These are phyloP conservation scores for Trichoderma sp. DNA, from an alignment of 2,329 filamentous ascomycete species.

Conservation along the genomic window DNA sequence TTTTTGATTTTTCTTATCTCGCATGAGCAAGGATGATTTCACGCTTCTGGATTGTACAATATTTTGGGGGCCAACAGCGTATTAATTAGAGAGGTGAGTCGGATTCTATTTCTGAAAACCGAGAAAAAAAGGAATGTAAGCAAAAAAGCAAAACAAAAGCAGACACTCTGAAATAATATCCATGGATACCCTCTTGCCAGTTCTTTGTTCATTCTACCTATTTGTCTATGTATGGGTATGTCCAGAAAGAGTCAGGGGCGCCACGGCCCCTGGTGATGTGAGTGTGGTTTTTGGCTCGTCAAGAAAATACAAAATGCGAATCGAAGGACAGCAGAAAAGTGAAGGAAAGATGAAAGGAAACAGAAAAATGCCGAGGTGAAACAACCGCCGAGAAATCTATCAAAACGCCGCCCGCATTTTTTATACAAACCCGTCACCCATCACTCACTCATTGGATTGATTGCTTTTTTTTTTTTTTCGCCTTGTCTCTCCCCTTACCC, in stretches of 20 bases:
- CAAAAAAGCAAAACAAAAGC: neutral
- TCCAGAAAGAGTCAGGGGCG: neutral
- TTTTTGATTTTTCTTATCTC: neutral
- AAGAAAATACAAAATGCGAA: neutral
- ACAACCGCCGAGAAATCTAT: constrained; percentile 19
- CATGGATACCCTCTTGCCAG: neutral
- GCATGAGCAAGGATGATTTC: constrained; percentile 4
- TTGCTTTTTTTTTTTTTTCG: neutral
- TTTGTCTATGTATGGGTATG: constrained; percentile 1
- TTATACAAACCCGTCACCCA: constrained; percentile 16
- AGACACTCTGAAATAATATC: neutral
- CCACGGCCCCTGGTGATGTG: neutral
- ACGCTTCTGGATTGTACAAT: constrained; percentile 20
- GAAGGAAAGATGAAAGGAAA: neutral
- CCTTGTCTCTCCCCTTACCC: no score
- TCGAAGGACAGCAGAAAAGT: neutral
- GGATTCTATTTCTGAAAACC: neutral
- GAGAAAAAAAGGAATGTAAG: neutral
- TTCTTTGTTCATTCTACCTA: constrained; percentile 5
- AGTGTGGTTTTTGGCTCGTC: neutral
- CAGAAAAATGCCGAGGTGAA: neutral
- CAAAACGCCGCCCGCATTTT: constrained; percentile 26
- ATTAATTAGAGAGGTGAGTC: constrained; percentile 11
- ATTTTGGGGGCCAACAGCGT: constrained; percentile 14
- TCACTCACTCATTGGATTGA: neutral